Evolutionary conservation across 2,329 filamentous ascomycete genomes (phyloP).

Genomic region (Cadophora sp.): DNA sequence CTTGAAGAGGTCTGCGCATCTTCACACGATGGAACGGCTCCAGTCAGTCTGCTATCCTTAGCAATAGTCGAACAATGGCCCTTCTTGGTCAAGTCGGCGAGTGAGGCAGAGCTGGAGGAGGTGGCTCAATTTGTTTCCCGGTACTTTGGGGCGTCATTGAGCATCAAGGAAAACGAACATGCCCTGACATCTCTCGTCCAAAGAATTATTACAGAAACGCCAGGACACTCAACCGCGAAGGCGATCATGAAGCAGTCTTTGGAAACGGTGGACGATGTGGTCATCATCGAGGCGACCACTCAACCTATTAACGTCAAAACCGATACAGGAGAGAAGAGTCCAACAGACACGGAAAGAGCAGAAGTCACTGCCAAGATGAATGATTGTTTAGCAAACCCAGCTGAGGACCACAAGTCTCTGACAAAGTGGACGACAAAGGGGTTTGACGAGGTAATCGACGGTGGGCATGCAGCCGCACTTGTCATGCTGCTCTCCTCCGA

Average conservation of each 20-base stretch:
- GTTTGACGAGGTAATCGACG: slow-evolving; percentile 78
- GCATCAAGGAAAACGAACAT: slow-evolving; percentile 56
- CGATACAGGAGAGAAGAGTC: slow-evolving; percentile 4
- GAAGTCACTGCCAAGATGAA: slow-evolving; percentile 30
- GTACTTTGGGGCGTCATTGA: slow-evolving; percentile 61
- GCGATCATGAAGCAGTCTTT: slow-evolving; percentile 37
- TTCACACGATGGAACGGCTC: slow-evolving; percentile 42
- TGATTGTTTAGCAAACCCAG: slow-evolving; percentile 1
- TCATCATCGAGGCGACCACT: slow-evolving; percentile 29
- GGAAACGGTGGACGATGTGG: slow-evolving; percentile 39
- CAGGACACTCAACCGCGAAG: slow-evolving; percentile 47
- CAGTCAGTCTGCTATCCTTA: slow-evolving; percentile 70
- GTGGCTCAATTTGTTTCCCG: slow-evolving; percentile 64
- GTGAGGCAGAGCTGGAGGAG: slow-evolving; percentile 50
- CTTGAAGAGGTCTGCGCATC: slow-evolving; percentile 58
- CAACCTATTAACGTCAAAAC: neutral
- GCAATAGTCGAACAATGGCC: slow-evolving; percentile 80
- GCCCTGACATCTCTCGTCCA: slow-evolving; percentile 54
- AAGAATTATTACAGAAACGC: slow-evolving; percentile 47
- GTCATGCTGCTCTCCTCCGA: slow-evolving; percentile 78
- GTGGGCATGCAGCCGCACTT: slow-evolving; percentile 73
- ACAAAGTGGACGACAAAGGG: slow-evolving; percentile 77
- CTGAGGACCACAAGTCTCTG: slow-evolving; percentile 57
- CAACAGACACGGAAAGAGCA: slow-evolving; percentile 28
- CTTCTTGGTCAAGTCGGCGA: slow-evolving; percentile 64